Percentiles rank a stretch among this genome's conserved stretches.
These are phyloP conservation scores for Aaosphaeria pasadenensis DNA, from an alignment of 2,329 filamentous ascomycete genomes.

Conservation along the genomic window DNA sequence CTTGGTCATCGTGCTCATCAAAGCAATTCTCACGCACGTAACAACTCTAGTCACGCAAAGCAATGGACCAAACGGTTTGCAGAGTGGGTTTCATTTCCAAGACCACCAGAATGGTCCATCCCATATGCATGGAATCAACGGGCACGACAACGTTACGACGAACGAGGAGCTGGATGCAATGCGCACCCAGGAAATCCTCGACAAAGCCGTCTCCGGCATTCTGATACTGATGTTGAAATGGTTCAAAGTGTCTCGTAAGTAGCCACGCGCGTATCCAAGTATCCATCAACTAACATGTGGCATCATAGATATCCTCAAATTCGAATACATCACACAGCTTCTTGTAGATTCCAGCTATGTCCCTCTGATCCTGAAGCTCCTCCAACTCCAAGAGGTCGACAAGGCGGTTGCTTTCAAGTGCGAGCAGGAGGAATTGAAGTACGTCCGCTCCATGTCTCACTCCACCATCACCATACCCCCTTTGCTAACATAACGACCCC, in stretches of 20 bases:
- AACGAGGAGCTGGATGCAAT: slow-evolving; percentile 77
- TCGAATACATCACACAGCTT: slow-evolving; percentile 91
- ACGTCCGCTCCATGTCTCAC: slow-evolving; percentile 20
- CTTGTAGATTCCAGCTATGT: slow-evolving; percentile 94
- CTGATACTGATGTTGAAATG: slow-evolving; percentile 89
- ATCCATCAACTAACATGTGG: neutral
- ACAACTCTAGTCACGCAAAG: slow-evolving; percentile 72
- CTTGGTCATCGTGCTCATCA: slow-evolving; percentile 86
- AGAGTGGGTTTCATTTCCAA: slow-evolving; percentile 46
- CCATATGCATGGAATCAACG: slow-evolving; percentile 29
- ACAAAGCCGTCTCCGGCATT: slow-evolving; percentile 88
- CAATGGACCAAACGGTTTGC: slow-evolving; percentile 47
- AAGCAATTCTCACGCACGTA: slow-evolving; percentile 82
- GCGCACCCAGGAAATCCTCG: slow-evolving; percentile 79
- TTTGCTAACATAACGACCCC: slow-evolving; percentile 12
- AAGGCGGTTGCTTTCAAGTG: slow-evolving; percentile 82
- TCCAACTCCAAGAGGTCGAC: slow-evolving; percentile 92
- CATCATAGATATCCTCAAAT: slow-evolving; percentile 78
- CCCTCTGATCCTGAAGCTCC: slow-evolving; percentile 85
- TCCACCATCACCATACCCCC: no score
- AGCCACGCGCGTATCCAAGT: neutral
- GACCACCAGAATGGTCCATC: slow-evolving; percentile 39
- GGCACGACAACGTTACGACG: slow-evolving; percentile 29
- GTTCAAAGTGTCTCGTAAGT: slow-evolving; percentile 90
- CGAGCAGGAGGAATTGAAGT: slow-evolving; percentile 80